Evolutionary conservation across 129 eudicot genomes (phyloP).

Genomic region (Chrysanthemum seticuspe): DNA sequence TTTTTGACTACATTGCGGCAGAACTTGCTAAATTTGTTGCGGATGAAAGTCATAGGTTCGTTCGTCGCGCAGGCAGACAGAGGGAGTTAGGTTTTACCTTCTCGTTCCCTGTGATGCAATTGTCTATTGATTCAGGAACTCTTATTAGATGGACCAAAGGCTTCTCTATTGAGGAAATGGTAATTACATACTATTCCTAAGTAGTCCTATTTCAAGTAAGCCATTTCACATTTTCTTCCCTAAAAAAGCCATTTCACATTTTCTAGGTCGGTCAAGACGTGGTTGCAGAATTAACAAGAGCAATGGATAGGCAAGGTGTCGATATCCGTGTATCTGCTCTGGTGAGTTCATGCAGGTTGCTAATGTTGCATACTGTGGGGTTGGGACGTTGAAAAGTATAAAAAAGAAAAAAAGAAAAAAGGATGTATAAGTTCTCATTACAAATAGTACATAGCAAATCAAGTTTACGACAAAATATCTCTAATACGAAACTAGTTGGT

Average conservation of each 20-base stretch:
- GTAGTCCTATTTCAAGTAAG: too few relatives aligned
- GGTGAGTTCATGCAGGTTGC: constrained; percentile 42
- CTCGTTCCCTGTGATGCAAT: constrained; percentile 94
- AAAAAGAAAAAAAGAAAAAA: too few relatives aligned
- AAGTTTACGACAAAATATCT: too few relatives aligned
- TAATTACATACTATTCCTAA: constrained; percentile 9
- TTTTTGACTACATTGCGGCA: constrained; percentile 80
- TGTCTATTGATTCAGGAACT: constrained; percentile 77
- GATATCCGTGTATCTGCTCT: constrained; percentile 79
- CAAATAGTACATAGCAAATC: too few relatives aligned
- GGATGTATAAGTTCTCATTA: too few relatives aligned
- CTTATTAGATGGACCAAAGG: constrained; percentile 95
- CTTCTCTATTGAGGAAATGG: constrained; percentile 77
- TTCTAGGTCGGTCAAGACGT: constrained; percentile 46
- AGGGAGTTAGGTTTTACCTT: constrained; percentile 97
- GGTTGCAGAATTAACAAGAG: constrained; percentile 56
- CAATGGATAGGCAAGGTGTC: constrained; percentile 69
- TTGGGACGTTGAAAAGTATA: too few relatives aligned
- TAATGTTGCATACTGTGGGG: constrained; percentile 5
- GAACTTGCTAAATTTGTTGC: constrained; percentile 72
- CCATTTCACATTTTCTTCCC: too few relatives aligned
- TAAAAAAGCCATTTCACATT: background rate
- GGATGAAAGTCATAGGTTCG: constrained; percentile 62
- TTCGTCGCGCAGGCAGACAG: constrained; percentile 55
- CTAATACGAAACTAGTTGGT: too few relatives aligned